Base-by-base conservation (phyloP, 148 eudicot species). In the Fallopia convolvulus region DNA sequence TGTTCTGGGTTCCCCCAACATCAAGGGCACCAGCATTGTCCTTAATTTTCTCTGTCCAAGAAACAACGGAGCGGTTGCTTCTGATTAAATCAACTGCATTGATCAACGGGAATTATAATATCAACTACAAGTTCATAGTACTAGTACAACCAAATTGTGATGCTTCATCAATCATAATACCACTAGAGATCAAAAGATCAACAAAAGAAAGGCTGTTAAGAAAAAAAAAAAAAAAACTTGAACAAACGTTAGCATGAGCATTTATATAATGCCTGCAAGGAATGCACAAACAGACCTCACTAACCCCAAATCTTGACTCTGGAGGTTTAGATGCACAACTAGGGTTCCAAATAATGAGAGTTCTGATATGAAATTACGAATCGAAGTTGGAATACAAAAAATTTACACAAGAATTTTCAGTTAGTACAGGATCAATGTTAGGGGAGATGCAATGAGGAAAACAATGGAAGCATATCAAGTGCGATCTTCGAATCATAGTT, bases 1-100 rank as follows among this genome's bases (percentile, higher is more conserved):
- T 78, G 75, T 66, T 75, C 50, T 78, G 86, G 63, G 89, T 82
- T 21, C 78, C 84, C 71, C 77, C 82, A 17, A 74, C 74, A 46
- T 81, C 89, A 30, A 80, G n/a, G 23, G 71, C 80, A 5, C 83
- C 80, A 15, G 75, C 85, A 1, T 26, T 26, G 30, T 66, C 58
- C 8, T 79, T 66, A 26, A 84, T 48, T 23, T 83, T 84, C 75
- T 82, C 81, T 1, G 75, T 70, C 70, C 75, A 78, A 17, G 80
- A 76, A 39, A 72, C 80, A 46, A 75, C 44, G 8, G 70, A 8
- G 76, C 60, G 74, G 33, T 49, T 79, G 77, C 72, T 80, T n/a
- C 70, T 52, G 3, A 80, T 65, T 40, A 81, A 13, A 36, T 84
- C 80, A 77, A 82, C 76, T 55, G 81, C 89, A 84, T 81, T 58